These are phyloP conservation scores for Collybia mongolica DNA, from an alignment of 768 basidiomycete species.

Conservation along the genomic window DNA sequence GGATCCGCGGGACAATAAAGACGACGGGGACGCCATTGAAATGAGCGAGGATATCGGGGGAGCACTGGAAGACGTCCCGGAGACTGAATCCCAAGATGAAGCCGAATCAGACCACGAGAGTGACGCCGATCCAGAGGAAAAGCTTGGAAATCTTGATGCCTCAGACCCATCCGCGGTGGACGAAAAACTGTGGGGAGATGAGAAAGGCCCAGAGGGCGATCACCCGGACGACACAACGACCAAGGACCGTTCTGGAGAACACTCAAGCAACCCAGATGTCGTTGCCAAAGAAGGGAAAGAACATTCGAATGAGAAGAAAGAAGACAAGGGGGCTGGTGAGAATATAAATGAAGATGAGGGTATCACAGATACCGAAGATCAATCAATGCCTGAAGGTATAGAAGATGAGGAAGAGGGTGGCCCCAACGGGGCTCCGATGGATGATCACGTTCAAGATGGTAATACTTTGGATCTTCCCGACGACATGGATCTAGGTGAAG, in stretches of 20 bases:
- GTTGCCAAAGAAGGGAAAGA: constrained; percentile 73
- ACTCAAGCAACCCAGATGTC: constrained; percentile 60
- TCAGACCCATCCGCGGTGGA: constrained; percentile 84
- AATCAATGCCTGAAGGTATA: constrained; percentile 19
- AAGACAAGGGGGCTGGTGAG: constrained; percentile 20
- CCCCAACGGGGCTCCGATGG: constrained; percentile 65
- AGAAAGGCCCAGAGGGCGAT: constrained; percentile 55
- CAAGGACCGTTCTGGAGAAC: constrained; percentile 56
- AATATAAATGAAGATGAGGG: constrained; percentile 5
- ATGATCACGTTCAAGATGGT: constrained; percentile 75
- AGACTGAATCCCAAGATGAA: constrained; percentile 52
- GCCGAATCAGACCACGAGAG: constrained; percentile 53
- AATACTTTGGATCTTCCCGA: constrained; percentile 90
- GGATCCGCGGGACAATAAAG: constrained; percentile 43
- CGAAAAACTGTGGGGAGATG: constrained; percentile 97
- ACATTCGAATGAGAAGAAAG: constrained; percentile 31
- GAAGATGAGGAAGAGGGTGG: constrained; percentile 40
- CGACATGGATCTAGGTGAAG: constrained; percentile 64
- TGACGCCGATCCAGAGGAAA: constrained; percentile 76
- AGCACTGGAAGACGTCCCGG: constrained; percentile 78
- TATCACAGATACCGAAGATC: constrained; percentile 14
- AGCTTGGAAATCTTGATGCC: constrained; percentile 78
- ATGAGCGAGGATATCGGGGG: constrained; percentile 92
- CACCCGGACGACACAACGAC: constrained; percentile 55
- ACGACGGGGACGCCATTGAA: constrained; percentile 80